These are phyloP conservation scores for Penicillium taxi DNA, from an alignment of 495 filamentous ascomycete genomes.

Conservation along the genomic window DNA sequence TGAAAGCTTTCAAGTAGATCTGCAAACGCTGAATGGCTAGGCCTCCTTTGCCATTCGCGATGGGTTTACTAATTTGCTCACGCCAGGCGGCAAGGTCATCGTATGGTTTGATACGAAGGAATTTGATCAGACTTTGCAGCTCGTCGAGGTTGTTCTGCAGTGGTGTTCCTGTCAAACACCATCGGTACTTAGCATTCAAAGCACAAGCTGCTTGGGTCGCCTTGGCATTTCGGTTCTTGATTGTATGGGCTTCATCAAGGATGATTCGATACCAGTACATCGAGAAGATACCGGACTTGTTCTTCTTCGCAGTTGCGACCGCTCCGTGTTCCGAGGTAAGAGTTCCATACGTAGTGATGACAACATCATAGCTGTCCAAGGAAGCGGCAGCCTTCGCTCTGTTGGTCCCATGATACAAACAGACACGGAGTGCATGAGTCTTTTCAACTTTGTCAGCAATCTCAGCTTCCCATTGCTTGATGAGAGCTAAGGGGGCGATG, in stretches of 20 bases:
- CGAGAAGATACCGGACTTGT: slow-evolving; percentile 78
- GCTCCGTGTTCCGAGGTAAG: slow-evolving; percentile 75
- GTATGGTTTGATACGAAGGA: slow-evolving; percentile 87
- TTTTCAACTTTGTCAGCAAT: slow-evolving; percentile 67
- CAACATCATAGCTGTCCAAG: slow-evolving; percentile 81
- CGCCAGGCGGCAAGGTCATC: slow-evolving; percentile 77
- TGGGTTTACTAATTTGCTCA: slow-evolving; percentile 73
- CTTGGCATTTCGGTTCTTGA: slow-evolving; percentile 97
- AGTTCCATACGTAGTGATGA: slow-evolving; percentile 95
- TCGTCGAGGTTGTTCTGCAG: slow-evolving; percentile 99
- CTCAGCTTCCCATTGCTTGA: slow-evolving; percentile 95
- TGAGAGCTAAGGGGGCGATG: slow-evolving; percentile 88
- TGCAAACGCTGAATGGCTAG: slow-evolving; percentile 86
- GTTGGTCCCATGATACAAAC: slow-evolving; percentile 80
- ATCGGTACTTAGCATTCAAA: slow-evolving; percentile 74
- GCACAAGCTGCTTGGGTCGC: slow-evolving; percentile 80
- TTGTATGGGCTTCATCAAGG: slow-evolving; percentile 92
- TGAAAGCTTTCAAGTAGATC: slow-evolving; percentile 76
- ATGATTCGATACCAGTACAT: slow-evolving; percentile 93
- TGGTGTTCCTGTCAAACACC: slow-evolving; percentile 93
- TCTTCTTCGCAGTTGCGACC: slow-evolving; percentile 47
- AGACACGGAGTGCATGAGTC: slow-evolving; percentile 64
- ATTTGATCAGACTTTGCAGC: slow-evolving; percentile 84
- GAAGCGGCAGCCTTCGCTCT: slow-evolving; percentile 70
- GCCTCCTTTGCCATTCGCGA: slow-evolving; percentile 77